A percentile compares a stretch with the other conserved stretches of the same genome.
These are phyloP conservation scores for Knoxia roxburghii DNA, from an alignment of 257 asterid genomes.

Conservation along the genomic window DNA sequence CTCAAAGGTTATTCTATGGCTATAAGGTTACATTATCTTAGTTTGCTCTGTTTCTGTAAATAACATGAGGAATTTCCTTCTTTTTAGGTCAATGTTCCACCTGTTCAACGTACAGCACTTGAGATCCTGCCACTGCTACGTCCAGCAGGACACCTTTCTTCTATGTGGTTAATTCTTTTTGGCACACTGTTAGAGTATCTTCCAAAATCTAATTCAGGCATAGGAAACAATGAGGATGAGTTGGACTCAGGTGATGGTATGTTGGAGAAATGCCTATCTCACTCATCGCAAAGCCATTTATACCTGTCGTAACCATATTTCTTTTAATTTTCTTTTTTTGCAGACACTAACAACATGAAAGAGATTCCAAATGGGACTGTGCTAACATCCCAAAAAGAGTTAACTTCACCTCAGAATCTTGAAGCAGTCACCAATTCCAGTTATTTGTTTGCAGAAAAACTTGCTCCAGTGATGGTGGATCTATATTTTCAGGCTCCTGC, in stretches of 20 bases:
- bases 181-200: constrained; percentile 61
- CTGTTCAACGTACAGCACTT: constrained; percentile 72
- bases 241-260: constrained; percentile 27
- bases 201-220: constrained; percentile 60
- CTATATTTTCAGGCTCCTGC: constrained; percentile 75
- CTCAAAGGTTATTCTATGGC: not conserved
- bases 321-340: not conserved
- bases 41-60: not conserved
- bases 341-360: constrained; percentile 26
- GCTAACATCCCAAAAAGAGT: constrained; percentile 30
- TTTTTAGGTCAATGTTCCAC: constrained; percentile 81
- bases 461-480: constrained; percentile 72
- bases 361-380: constrained; percentile 32
- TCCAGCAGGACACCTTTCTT: constrained; percentile 71
- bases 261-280: not conserved
- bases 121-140: constrained; percentile 67
- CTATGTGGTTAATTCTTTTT: constrained; percentile 79
- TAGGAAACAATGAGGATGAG: constrained; percentile 42
- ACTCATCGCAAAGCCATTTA: not conserved
- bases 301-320: not conserved
- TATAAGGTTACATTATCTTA: not conserved
- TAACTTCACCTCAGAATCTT: constrained; percentile 28
- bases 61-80: not conserved
- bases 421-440: constrained; percentile 31
- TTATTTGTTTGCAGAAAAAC: constrained; percentile 74